These are phyloP conservation scores for Aristolochia californica DNA, from an alignment of 164 flowering plant genomes.

Conservation along the genomic window DNA sequence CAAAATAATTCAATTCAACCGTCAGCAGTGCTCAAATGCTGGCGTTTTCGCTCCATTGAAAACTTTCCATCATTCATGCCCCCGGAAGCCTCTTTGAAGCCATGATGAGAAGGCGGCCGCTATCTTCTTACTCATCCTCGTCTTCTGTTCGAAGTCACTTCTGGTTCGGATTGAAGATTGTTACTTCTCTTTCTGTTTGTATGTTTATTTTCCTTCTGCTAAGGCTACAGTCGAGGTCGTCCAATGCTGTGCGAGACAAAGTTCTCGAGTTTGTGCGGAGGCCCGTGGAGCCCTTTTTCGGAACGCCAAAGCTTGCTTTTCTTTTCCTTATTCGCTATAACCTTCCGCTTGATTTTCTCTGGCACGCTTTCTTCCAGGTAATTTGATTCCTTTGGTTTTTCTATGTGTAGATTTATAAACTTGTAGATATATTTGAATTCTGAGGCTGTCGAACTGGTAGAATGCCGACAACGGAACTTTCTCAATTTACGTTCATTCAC, in stretches of 20 bases:
- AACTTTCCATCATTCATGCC: neutral
- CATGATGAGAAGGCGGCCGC: conserved; percentile 1
- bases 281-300: conserved; percentile 17
- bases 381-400: neutral
- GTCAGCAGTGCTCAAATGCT: neutral
- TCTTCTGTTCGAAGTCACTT: neutral
- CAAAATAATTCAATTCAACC: neutral
- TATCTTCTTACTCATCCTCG: neutral
- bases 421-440: neutral
- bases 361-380: conserved; percentile 57
- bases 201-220: conserved; percentile 35
- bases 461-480: conserved; percentile 39
- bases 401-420: neutral
- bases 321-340: conserved; percentile 56
- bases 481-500: conserved; percentile 72
- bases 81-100: neutral
- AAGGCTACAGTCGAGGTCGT: conserved; percentile 17
- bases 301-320: conserved; percentile 67
- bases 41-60: neutral
- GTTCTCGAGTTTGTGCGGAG: neutral
- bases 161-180: conserved; percentile 33
- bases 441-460: conserved; percentile 7
- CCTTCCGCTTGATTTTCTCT: conserved; percentile 92
- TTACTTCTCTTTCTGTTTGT: conserved; percentile 24
- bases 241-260: neutral